These are phyloP conservation scores for Hygrocybe punicea DNA, from an alignment of 768 basidiomycete species.

Conservation along the genomic window DNA sequence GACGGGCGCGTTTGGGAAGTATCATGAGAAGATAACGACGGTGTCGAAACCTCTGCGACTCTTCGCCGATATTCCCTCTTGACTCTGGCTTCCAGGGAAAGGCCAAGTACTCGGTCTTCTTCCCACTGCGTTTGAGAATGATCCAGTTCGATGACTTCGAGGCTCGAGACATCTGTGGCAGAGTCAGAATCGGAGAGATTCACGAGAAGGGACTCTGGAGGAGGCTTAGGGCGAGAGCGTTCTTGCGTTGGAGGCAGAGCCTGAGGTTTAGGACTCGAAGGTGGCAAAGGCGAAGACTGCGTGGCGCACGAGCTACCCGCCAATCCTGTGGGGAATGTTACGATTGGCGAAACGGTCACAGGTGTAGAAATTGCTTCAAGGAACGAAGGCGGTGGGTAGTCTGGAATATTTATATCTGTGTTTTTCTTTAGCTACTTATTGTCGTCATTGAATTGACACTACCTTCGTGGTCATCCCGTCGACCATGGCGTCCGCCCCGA, in stretches of 20 bases:
- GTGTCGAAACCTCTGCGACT: slow-evolving; percentile 32
- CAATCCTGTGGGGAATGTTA: slow-evolving; percentile 21
- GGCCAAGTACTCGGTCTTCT: slow-evolving; percentile 42
- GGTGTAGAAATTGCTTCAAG: slow-evolving; percentile 61
- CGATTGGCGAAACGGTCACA: slow-evolving; percentile 38
- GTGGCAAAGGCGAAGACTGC: not conserved
- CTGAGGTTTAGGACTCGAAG: slow-evolving; percentile 2
- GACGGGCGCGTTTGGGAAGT: not conserved
- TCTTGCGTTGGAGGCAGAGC: slow-evolving; percentile 11
- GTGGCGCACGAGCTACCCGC: slow-evolving; percentile 12
- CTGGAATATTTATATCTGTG: slow-evolving; percentile 44
- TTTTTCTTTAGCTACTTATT: not conserved
- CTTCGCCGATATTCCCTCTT: slow-evolving; percentile 35
- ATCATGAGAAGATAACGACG: slow-evolving; percentile 9
- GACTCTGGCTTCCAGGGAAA: slow-evolving; percentile 41
- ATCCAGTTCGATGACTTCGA: slow-evolving; percentile 53
- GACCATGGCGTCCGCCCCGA: not conserved
- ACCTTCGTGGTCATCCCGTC: slow-evolving; percentile 8
- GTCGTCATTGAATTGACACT: not conserved
- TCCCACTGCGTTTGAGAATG: slow-evolving; percentile 30
- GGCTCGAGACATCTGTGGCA: slow-evolving; percentile 47
- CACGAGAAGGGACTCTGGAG: slow-evolving; percentile 6
- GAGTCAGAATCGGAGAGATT: slow-evolving; percentile 28
- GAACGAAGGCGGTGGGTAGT: slow-evolving; percentile 75
- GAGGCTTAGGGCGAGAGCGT: slow-evolving; percentile 6